Conservation (phyloP, 805 yeast species). For the Pichia scutulata region DNA sequence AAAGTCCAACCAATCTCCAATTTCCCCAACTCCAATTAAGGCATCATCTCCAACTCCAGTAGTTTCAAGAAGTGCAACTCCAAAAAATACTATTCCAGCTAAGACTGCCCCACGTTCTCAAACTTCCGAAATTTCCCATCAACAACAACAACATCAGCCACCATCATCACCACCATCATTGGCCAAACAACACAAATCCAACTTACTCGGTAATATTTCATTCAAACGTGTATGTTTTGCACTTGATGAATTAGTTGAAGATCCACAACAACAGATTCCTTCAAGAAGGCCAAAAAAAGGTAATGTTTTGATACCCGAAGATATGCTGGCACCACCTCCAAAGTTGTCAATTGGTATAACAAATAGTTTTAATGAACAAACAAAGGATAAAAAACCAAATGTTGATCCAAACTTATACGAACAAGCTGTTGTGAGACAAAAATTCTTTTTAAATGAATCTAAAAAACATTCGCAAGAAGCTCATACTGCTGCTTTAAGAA, state of each 20-base stretch:
- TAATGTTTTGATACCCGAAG: conserved; percentile 57
- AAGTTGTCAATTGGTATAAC: conserved; percentile 64
- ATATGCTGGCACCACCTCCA: conserved; percentile 54
- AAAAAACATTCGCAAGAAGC: conserved; percentile 72
- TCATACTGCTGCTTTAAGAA: conserved; percentile 59
- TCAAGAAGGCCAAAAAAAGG: conserved; percentile 48
- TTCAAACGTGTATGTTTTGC: conserved; percentile 46
- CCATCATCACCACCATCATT: neutral
- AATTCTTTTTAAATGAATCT: conserved; percentile 48
- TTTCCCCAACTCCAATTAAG: neutral
- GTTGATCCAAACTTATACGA: conserved; percentile 42
- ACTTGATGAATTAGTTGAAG: conserved; percentile 38
- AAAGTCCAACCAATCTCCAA: conserved; percentile 8
- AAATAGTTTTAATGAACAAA: conserved; percentile 31
- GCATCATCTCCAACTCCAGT: neutral
- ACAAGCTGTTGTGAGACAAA: conserved; percentile 53
- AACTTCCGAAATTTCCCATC: too few species aligned
- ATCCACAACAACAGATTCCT: conserved; percentile 58
- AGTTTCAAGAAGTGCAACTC: neutral
- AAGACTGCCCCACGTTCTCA: neutral
- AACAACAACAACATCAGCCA: neutral
- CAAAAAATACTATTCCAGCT: neutral
- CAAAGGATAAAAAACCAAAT: conserved; percentile 22
- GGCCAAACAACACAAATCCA: neutral
- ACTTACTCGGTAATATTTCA: conserved; percentile 22